These are phyloP conservation scores for Trichomonas gallinae DNA, from an alignment of 208 protist species.

Conservation along the genomic window DNA sequence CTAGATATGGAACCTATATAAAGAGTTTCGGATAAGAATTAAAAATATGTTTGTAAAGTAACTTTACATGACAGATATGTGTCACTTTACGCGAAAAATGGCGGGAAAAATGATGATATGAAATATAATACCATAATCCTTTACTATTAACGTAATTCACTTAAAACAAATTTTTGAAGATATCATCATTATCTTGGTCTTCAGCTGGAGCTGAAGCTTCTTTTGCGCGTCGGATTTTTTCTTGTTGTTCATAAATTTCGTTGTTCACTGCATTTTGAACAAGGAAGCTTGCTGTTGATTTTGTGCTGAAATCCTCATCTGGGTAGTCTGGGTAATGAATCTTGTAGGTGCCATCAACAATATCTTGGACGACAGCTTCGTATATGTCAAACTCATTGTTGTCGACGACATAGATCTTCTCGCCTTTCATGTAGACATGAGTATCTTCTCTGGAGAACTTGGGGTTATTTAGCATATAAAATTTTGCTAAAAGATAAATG, in stretches of 20 bases:
- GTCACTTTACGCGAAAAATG: too few relatives aligned
- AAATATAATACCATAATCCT: too few relatives aligned
- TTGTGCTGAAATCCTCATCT: background rate
- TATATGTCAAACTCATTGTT: background rate
- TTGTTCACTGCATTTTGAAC: background rate
- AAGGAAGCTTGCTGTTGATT: background rate
- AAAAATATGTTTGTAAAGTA: too few relatives aligned
- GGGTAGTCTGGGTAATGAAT: slow-evolving; percentile 5
- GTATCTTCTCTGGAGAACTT: background rate
- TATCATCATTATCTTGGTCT: background rate
- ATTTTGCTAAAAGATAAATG: too few relatives aligned
- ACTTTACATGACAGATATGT: too few relatives aligned
- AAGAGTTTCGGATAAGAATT: too few relatives aligned
- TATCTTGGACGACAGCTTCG: background rate
- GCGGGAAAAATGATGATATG: too few relatives aligned
- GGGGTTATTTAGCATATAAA: background rate
- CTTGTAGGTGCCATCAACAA: background rate
- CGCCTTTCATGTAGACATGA: background rate
- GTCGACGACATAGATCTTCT: background rate
- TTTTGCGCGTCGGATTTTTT: background rate
- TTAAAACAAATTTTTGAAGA: too few relatives aligned
- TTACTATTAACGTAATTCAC: too few relatives aligned
- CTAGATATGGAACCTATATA: too few relatives aligned
- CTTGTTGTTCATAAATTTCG: background rate
- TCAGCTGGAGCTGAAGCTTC: background rate